Evolutionary conservation across 345 rosid genomes (phyloP).

Genomic region (Hibiscus trionum): DNA sequence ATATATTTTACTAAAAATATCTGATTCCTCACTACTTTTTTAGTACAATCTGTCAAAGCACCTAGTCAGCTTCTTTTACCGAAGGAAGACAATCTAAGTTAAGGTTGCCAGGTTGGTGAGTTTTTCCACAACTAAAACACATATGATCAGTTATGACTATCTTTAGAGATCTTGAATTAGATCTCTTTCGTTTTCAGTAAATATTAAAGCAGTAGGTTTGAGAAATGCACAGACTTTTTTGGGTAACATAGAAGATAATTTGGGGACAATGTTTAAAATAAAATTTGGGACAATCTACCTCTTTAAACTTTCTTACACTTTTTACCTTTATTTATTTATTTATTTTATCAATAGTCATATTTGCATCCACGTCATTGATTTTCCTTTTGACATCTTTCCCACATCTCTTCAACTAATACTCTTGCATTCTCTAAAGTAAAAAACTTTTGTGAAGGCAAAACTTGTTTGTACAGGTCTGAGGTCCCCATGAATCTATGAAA

Average conservation of each 20-base stretch:
- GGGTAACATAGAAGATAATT: background rate
- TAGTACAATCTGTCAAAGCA: background rate
- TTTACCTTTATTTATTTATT: background rate
- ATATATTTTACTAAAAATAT: background rate
- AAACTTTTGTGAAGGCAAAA: background rate
- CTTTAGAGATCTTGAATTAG: background rate
- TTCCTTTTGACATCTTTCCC: background rate
- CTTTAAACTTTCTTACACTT: background rate
- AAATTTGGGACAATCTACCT: background rate
- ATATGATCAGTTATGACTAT: background rate
- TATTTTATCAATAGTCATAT: background rate
- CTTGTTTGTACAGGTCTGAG: background rate
- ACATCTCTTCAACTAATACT: conserved; percentile 5
- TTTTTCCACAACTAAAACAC: background rate
- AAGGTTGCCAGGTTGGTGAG: background rate
- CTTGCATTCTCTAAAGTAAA: conserved; percentile 1
- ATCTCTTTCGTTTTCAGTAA: background rate
- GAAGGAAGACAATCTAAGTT: background rate
- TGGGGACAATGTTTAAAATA: background rate
- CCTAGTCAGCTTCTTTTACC: background rate
- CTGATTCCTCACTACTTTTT: no score
- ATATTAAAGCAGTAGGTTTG: background rate
- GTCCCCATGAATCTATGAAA: background rate
- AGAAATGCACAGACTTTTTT: background rate
- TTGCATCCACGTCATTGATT: conserved; percentile 11